Evolutionary conservation across 192 early-diverging fungal genomes (phyloP).

Genomic region (Coemansia sp.): DNA sequence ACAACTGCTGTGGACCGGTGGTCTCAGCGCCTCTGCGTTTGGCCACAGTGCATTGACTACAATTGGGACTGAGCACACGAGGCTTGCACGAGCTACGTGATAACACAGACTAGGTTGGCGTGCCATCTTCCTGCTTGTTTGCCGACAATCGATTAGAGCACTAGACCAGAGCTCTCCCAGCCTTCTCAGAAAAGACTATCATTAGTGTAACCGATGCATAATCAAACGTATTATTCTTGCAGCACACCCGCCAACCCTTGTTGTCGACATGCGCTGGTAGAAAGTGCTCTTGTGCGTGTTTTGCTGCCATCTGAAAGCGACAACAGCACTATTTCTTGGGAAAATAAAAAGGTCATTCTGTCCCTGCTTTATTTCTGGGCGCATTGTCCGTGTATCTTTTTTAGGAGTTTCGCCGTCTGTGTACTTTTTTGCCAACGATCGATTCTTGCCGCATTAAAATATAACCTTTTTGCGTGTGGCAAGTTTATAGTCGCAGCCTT

Average conservation of each 20-base stretch:
- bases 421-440: neutral
- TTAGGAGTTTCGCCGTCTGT: neutral
- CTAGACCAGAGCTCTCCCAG: neutral
- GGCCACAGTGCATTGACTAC: neutral
- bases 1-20: neutral
- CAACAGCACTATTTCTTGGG: neutral
- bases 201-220: neutral
- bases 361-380: neutral
- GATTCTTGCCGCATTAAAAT: neutral
- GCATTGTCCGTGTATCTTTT: neutral
- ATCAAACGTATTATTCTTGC: neutral
- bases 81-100: neutral
- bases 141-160: neutral
- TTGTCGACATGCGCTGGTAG: neutral
- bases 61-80: neutral
- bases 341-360: neutral
- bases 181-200: neutral
- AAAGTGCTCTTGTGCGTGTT: neutral
- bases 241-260: neutral
- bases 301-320: neutral
- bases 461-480: constrained; percentile 1
- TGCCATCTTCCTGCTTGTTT: neutral
- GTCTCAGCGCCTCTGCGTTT: neutral
- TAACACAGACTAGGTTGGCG: neutral
- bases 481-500: constrained; percentile 1